phyloP scores from a whole-genome alignment of 192 early-diverging fungal species.

The Phycomyces nitens region DNA sequence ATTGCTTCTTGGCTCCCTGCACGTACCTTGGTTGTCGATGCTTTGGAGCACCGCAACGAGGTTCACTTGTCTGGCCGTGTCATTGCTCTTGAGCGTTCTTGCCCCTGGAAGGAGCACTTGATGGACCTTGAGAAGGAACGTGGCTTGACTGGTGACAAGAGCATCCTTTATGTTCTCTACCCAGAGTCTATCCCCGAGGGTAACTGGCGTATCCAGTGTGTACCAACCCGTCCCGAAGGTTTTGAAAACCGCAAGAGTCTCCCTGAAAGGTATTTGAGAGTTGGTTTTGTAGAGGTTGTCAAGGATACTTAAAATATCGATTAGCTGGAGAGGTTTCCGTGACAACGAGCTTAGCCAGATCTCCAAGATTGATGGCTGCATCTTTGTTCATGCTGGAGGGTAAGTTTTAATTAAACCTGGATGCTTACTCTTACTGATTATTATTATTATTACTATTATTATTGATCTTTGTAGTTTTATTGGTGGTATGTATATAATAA shows the following conservation, averaged over 20 bases:
- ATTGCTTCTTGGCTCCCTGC: conserved; percentile 86
- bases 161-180: conserved; percentile 75
- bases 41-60: conserved; percentile 51
- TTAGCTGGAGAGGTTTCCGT: conserved; percentile 70
- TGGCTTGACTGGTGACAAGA: conserved; percentile 43
- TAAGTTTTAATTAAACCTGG: conserved; percentile 34
- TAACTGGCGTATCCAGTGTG: conserved; percentile 79
- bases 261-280: conserved; percentile 62
- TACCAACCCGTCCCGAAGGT: conserved; percentile 50
- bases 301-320: not conserved
- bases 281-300: too few species aligned
- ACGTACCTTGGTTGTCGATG: conserved; percentile 76
- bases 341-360: conserved; percentile 80
- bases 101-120: conserved; percentile 95
- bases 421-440: not conserved
- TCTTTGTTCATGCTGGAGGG: conserved; percentile 81
- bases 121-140: conserved; percentile 62
- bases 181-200: conserved; percentile 56
- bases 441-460: not conserved
- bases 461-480: conserved; percentile 23
- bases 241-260: conserved; percentile 75
- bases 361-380: conserved; percentile 69
- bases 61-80: conserved; percentile 75
- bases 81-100: conserved; percentile 76
- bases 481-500: conserved; percentile 27